These are phyloP conservation scores for Chondrostereum purpureum DNA, from an alignment of 1,284 basidiomycete species.

Conservation along the genomic window DNA sequence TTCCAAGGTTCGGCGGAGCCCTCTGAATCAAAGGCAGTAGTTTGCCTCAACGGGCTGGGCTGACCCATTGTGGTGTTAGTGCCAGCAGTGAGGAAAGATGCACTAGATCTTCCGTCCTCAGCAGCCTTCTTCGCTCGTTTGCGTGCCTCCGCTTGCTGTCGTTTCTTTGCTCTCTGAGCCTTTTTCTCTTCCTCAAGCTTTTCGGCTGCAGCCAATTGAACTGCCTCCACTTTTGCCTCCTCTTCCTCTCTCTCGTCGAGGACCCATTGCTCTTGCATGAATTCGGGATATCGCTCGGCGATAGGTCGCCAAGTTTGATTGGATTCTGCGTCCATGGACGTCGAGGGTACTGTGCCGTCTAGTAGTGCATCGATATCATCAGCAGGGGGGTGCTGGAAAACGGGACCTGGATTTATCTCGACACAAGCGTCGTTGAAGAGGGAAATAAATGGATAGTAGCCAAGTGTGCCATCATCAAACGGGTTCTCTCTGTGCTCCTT, in stretches of 20 bases:
- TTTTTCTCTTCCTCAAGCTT: slow-evolving; percentile 43
- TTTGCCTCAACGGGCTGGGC: slow-evolving; percentile 38
- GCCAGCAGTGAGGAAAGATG: slow-evolving; percentile 12
- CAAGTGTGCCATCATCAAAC: slow-evolving; percentile 91
- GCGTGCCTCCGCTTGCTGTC: slow-evolving; percentile 43
- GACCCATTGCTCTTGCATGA: slow-evolving; percentile 70
- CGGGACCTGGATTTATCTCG: slow-evolving; percentile 80
- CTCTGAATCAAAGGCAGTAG: slow-evolving; percentile 24
- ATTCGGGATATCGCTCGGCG: slow-evolving; percentile 73
- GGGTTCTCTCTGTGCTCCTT: slow-evolving; percentile 76
- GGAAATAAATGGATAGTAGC: slow-evolving; percentile 94
- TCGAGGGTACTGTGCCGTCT: slow-evolving; percentile 22
- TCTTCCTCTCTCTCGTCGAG: slow-evolving; percentile 65
- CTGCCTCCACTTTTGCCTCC: slow-evolving; percentile 43
- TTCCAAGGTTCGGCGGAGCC: slow-evolving; percentile 9
- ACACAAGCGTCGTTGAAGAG: slow-evolving; percentile 89
- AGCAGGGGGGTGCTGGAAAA: slow-evolving; percentile 77
- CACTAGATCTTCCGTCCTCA: slow-evolving; percentile 19
- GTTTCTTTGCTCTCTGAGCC: slow-evolving; percentile 42
- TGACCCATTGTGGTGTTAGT: too few relatives aligned
- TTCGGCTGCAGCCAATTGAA: slow-evolving; percentile 31
- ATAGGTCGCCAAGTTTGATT: slow-evolving; percentile 66
- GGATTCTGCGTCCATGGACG: slow-evolving; percentile 24
- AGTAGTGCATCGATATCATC: slow-evolving; percentile 62
- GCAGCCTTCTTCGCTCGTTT: slow-evolving; percentile 41